Base-by-base conservation (phyloP, 78 protist species). In the Dictyostelium intermedium region DNA sequence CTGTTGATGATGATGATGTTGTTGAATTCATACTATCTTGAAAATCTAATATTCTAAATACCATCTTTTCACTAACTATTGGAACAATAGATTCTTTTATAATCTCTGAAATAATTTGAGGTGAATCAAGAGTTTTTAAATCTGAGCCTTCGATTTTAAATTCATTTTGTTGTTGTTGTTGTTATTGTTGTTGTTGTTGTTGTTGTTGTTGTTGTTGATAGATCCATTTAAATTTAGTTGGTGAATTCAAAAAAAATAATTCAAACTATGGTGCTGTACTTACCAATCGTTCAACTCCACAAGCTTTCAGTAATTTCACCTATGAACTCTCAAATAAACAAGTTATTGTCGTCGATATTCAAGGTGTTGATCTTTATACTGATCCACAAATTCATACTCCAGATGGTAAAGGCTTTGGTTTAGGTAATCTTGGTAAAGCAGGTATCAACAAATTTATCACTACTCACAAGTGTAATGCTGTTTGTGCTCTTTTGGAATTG, bases 331-430 rank as follows among this genome's bases (percentile, higher is more conserved):
- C 97, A 10, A 45, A 45, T 35, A 89, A 85, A 63, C 39, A 60
- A 79, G 20, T 82, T 34, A 82, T 82, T 39, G 63, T 82, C 1
- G 86, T 87, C 77, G 99, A 98, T 92, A 96, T 98, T 69, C 99
- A 98, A 82, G 99, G 99, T 70, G 98, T 96, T 20, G 98, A 98
- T 91, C 53, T 93, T 20, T 98, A 97, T 80, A 98, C 99, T 5
- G 99, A 98, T 72, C 99, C 99, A n/a, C 99, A 98, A 47, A 87
- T 97, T 23, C 99, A 97, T 66, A 91, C 97, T 18, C 30, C 30
- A 5, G 92, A 81, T 70, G 97, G 98, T 27, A 69, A 69, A n/a
- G 98, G 95, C 3, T 98, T 91, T 73, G 98, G 98, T 13, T 34
- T 92, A 39, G 98, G 98, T 69, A 92, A 98, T 85, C 66, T 97